phyloP scores from a whole-genome alignment of 2,329 filamentous ascomycete genomes.

The Epicoccum nigrum region DNA sequence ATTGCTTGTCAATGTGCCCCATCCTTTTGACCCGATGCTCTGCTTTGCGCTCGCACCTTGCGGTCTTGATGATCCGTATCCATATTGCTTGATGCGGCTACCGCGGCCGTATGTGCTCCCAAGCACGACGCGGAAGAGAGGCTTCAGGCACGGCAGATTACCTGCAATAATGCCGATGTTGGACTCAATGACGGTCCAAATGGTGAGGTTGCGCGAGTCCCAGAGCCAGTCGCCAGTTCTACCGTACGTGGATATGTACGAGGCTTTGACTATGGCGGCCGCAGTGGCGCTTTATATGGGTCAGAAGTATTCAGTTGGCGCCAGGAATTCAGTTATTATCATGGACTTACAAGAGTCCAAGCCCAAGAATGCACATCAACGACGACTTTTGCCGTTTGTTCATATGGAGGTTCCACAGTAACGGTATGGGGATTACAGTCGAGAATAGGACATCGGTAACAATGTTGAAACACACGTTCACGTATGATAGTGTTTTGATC shows the following conservation, averaged over 20 bases:
- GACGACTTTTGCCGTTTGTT: slow-evolving; percentile 51
- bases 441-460: slow-evolving; percentile 52
- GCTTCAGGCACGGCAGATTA: slow-evolving; percentile 51
- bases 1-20: slow-evolving; percentile 11
- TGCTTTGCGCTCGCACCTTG: slow-evolving; percentile 27
- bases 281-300: slow-evolving; percentile 39
- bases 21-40: slow-evolving; percentile 14
- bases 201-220: slow-evolving; percentile 55
- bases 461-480: slow-evolving; percentile 53
- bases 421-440: slow-evolving; percentile 46
- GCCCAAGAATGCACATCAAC: slow-evolving; percentile 50
- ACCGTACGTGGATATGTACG: slow-evolving; percentile 46
- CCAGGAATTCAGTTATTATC: too few relatives aligned
- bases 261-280: slow-evolving; percentile 51
- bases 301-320: too few relatives aligned
- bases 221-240: slow-evolving; percentile 46
- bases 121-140: slow-evolving; percentile 49
- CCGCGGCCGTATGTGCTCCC: slow-evolving; percentile 39
- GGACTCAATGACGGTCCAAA: slow-evolving; percentile 55
- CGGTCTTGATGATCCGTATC: neutral
- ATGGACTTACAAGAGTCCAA: slow-evolving; percentile 50
- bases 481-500: slow-evolving; percentile 53
- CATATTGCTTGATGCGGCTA: slow-evolving; percentile 22
- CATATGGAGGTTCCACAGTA: slow-evolving; percentile 45
- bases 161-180: slow-evolving; percentile 54